Evolutionary conservation across 2,329 filamentous ascomycete genomes (phyloP).

Genomic region (Canariomyces notabilis): DNA sequence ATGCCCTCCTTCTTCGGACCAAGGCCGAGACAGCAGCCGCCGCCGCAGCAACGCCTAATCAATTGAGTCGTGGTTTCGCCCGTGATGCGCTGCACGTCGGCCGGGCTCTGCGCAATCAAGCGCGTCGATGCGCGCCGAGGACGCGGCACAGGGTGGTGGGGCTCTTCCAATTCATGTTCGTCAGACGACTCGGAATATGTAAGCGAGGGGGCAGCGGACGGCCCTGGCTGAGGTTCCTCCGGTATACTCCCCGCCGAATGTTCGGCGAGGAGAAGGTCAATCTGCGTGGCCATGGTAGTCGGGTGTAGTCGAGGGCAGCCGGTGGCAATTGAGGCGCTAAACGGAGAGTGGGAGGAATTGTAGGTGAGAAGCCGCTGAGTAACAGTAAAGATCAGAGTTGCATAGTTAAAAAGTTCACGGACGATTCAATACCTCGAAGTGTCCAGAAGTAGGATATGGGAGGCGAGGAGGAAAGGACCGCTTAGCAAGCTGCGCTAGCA

Average conservation of each 20-base stretch:
- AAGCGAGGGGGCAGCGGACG: slow-evolving; percentile 55
- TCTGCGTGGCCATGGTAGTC: slow-evolving; percentile 31
- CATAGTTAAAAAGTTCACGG: too few species aligned
- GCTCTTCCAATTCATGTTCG: slow-evolving; percentile 48
- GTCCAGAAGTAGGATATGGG: too few species aligned
- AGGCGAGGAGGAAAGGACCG: too few species aligned
- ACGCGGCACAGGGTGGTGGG: slow-evolving; percentile 41
- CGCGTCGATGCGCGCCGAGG: slow-evolving; percentile 64
- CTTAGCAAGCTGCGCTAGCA: neutral
- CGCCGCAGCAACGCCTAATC: slow-evolving; percentile 59
- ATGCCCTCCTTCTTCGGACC: slow-evolving; percentile 40
- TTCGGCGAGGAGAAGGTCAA: slow-evolving; percentile 38
- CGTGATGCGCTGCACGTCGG: slow-evolving; percentile 59
- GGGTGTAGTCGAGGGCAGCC: neutral
- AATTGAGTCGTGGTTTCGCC: slow-evolving; percentile 59
- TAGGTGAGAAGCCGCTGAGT: too few species aligned
- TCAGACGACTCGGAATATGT: slow-evolving; percentile 59
- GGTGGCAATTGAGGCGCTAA: neutral
- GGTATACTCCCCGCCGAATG: slow-evolving; percentile 40
- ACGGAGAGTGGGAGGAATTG: slow-evolving; percentile 1
- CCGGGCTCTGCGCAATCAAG: slow-evolving; percentile 59
- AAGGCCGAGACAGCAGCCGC: slow-evolving; percentile 56
- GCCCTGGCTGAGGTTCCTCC: slow-evolving; percentile 37
- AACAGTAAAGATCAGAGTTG: too few species aligned
- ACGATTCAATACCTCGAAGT: too few species aligned